Conservation (phyloP, 2,329 filamentous ascomycete genomes). For the Rhytidhysteron rufulum region DNA sequence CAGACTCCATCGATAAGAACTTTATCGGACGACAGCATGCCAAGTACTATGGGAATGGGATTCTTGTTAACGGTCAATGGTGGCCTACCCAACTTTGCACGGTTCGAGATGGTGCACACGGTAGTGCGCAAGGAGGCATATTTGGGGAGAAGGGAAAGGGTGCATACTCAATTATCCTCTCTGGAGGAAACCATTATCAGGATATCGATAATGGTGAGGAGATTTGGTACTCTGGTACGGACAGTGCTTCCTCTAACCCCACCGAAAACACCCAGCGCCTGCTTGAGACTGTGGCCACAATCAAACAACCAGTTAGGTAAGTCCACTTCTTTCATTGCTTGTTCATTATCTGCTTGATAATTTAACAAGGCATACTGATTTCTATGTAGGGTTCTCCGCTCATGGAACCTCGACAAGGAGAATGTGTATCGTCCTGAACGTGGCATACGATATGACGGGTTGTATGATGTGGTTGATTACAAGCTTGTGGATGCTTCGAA, state of each 20-base stretch:
- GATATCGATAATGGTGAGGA: conserved; percentile 50
- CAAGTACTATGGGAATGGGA: conserved; percentile 37
- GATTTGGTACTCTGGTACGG: conserved; percentile 53
- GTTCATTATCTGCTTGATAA: too few relatives aligned
- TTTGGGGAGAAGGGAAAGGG: conserved; percentile 44
- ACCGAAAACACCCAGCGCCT: conserved; percentile 42
- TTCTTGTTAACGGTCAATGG: conserved; percentile 50
- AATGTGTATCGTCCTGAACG: conserved; percentile 42
- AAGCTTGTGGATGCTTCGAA: conserved; percentile 37
- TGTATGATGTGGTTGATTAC: conserved; percentile 47
- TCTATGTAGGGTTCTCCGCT: conserved; percentile 49
- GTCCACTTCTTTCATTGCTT: too few relatives aligned
- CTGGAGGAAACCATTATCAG: conserved; percentile 41
- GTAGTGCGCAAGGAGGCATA: conserved; percentile 47
- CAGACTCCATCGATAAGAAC: conserved; percentile 22
- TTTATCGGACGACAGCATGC: conserved; percentile 9
- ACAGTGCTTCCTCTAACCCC: conserved; percentile 23
- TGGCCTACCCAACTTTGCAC: conserved; percentile 52
- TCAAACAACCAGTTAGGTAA: conserved; percentile 36
- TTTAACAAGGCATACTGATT: too few relatives aligned
- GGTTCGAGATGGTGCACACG: conserved; percentile 54
- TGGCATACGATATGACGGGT: conserved; percentile 56
- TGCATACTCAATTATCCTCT: conserved; percentile 55
- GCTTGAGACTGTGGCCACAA: conserved; percentile 34
- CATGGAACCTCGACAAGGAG: conserved; percentile 31